Percentiles rank a stretch among this genome's conserved stretches.
phyloP scores from a whole-genome alignment of 1,284 basidiomycete species.

The Meripilus lineatus region DNA sequence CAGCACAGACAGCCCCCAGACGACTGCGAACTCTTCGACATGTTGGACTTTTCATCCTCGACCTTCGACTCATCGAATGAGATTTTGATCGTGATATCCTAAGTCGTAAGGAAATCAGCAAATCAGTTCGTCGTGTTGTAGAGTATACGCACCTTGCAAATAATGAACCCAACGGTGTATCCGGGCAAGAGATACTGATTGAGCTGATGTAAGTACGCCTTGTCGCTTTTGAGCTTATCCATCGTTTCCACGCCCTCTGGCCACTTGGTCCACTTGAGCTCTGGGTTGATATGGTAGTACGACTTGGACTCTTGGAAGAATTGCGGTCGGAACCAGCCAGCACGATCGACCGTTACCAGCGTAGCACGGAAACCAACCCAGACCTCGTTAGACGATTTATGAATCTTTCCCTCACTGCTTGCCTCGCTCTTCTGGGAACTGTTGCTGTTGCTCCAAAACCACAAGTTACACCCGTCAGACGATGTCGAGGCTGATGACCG shows the following conservation, averaged over 20 bases:
- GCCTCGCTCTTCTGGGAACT: no score
- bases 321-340: slow-evolving; percentile 6
- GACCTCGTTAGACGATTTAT: background rate
- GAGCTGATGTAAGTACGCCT: background rate
- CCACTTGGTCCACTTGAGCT: background rate
- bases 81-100: slow-evolving; percentile 7
- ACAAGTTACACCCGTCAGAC: no score
- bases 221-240: background rate
- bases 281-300: slow-evolving; percentile 1
- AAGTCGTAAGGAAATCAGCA: background rate
- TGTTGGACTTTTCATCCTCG: background rate
- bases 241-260: background rate
- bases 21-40: background rate
- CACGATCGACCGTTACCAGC: slow-evolving; percentile 5
- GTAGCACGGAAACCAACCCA: slow-evolving; percentile 5
- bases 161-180: slow-evolving; percentile 3
- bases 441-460: background rate
- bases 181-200: slow-evolving; percentile 1
- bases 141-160: background rate
- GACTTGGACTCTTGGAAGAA: slow-evolving; percentile 3
- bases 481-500: background rate
- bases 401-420: no score
- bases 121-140: background rate
- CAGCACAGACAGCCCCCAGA: slow-evolving; percentile 2
- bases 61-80: background rate